phyloP scores from a whole-genome alignment of 2,329 filamentous ascomycete genomes.

The Lachnellula subtilissima region DNA sequence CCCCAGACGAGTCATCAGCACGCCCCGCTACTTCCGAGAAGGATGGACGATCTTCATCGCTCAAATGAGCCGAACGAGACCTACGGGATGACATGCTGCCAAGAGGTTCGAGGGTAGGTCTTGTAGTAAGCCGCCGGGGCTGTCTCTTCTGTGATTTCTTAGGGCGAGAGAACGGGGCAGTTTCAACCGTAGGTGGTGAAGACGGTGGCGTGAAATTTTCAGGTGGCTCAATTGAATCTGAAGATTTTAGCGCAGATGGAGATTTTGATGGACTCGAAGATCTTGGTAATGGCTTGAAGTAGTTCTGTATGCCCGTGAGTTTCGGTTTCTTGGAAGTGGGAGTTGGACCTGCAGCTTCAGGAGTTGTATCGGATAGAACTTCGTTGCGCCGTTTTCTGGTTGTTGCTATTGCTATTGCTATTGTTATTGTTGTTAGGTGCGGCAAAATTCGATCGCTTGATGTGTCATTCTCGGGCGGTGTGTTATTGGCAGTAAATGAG shows the following conservation, averaged over 20 bases:
- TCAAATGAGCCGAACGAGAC: neutral
- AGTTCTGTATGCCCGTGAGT: constrained; percentile 22
- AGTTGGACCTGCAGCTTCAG: constrained; percentile 5
- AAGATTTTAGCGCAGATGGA: constrained; percentile 6
- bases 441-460: no score
- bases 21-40: neutral
- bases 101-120: constrained; percentile 3
- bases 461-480: no score
- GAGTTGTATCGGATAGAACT: neutral
- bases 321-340: constrained; percentile 7
- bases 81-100: constrained; percentile 1
- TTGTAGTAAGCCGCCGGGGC: constrained; percentile 19
- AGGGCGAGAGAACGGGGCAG: neutral
- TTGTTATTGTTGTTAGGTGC: no score
- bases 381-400: neutral
- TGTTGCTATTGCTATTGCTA: neutral
- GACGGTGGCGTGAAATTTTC: constrained; percentile 7
- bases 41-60: neutral
- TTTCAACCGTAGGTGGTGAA: constrained; percentile 10
- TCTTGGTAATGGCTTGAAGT: constrained; percentile 22
- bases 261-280: constrained; percentile 14
- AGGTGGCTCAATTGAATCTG: constrained; percentile 8
- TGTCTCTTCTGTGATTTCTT: constrained; percentile 8
- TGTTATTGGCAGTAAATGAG: neutral
- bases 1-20: neutral